Evolutionary conservation across 2,329 filamentous ascomycete genomes (phyloP).

Genomic region (Fusarium domesticum): DNA sequence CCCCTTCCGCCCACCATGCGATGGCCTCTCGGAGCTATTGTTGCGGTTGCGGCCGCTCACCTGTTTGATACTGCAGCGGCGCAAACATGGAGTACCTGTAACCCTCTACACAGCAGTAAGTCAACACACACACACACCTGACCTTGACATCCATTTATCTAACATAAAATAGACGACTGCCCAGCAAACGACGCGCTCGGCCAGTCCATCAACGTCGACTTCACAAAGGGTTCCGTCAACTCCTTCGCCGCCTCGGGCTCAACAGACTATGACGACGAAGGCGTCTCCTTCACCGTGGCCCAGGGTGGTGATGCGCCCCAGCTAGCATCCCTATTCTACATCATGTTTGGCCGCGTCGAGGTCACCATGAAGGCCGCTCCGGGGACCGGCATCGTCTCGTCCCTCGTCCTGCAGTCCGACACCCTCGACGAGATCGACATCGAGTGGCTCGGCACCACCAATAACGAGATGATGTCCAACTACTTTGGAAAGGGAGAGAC

Average conservation of each 20-base stretch:
- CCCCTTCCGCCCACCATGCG: conserved; percentile 22
- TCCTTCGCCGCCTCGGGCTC: conserved; percentile 71
- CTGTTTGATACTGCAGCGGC: conserved; percentile 30
- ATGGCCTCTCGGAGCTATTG: conserved; percentile 16
- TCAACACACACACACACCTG: conserved; percentile 1
- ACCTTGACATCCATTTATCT: conserved; percentile 1
- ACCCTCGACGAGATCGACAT: conserved; percentile 94
- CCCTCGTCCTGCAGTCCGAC: conserved; percentile 86
- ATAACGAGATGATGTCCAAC: conserved; percentile 83
- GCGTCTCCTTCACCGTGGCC: conserved; percentile 76
- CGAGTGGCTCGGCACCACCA: conserved; percentile 85
- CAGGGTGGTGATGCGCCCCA: conserved; percentile 80
- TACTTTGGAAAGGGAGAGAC: conserved; percentile 95
- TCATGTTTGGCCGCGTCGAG: conserved; percentile 96
- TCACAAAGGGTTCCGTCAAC: conserved; percentile 72
- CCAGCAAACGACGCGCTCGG: conserved; percentile 76
- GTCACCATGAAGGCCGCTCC: conserved; percentile 81
- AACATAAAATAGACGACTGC: conserved; percentile 52
- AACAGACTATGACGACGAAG: conserved; percentile 71
- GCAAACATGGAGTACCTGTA: conserved; percentile 42
- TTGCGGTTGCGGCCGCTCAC: conserved; percentile 24
- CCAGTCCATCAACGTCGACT: conserved; percentile 79
- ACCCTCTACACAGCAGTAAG: conserved; percentile 38
- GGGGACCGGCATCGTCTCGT: conserved; percentile 89
- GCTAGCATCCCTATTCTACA: conserved; percentile 89